These are phyloP conservation scores for Suhomyces choctaworum DNA, from an alignment of 1,139 yeast genomes.

Conservation along the genomic window DNA sequence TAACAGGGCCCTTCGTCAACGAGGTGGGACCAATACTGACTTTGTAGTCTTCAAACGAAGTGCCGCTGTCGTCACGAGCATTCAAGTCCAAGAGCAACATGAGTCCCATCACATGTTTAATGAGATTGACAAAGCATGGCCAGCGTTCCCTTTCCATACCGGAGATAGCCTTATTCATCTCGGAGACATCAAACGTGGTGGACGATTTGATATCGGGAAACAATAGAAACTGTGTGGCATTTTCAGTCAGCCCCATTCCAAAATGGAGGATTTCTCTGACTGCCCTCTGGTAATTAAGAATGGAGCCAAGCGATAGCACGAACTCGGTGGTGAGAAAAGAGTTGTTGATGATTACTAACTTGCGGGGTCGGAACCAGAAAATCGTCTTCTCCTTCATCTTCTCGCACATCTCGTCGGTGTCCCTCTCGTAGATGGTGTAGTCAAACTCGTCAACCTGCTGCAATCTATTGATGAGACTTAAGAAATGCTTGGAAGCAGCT, in stretches of 20 bases:
- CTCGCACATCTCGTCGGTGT: background rate
- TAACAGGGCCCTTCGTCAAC: constrained; percentile 19
- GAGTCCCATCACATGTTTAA: constrained; percentile 16
- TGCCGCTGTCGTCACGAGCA: background rate
- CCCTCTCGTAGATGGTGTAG: constrained; percentile 2
- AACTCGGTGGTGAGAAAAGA: constrained; percentile 5
- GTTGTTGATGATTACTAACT: constrained; percentile 3
- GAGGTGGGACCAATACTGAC: constrained; percentile 11
- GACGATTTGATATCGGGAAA: constrained; percentile 1
- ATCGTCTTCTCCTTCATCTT: background rate
- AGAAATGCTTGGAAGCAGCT: constrained; percentile 6
- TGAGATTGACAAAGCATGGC: constrained; percentile 20
- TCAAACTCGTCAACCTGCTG: constrained; percentile 3
- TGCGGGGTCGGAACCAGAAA: constrained; percentile 4
- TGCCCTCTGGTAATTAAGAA: constrained; percentile 3
- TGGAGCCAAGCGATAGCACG: constrained; percentile 4
- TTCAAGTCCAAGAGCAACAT: constrained; percentile 30
- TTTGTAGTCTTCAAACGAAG: constrained; percentile 2
- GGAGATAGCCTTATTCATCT: background rate
- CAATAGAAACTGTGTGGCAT: constrained; percentile 1
- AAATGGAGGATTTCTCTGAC: constrained; percentile 4
- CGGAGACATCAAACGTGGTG: background rate
- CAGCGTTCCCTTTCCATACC: constrained; percentile 11
- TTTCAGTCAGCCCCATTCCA: background rate
- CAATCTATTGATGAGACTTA: constrained; percentile 4